Percentiles rank a stretch among this genome's conserved stretches.
Conservation (phyloP, 169 alveolate genomes). For the Perkinsus olseni region DNA sequence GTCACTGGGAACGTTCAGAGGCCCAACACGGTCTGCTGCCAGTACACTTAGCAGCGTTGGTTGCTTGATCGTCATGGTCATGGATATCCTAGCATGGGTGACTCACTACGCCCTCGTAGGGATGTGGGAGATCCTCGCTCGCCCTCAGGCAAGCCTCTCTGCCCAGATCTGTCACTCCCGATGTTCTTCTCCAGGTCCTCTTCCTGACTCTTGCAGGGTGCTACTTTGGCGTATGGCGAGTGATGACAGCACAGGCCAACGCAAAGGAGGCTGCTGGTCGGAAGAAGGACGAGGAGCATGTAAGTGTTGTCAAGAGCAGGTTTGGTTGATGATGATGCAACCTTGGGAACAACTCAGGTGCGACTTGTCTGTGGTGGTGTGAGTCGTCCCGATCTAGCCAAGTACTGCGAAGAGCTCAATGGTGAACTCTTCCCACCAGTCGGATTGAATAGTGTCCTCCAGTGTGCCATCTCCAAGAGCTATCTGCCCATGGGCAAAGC, state of each 20-base stretch:
- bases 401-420: neutral
- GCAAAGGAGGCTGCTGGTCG: neutral
- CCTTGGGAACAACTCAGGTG: neutral
- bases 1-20: too few relatives aligned
- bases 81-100: too few relatives aligned
- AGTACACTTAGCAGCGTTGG: too few relatives aligned
- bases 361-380: neutral
- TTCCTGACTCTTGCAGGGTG: neutral
- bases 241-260: neutral
- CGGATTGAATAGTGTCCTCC: neutral
- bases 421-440: neutral
- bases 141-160: neutral
- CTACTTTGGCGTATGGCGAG: neutral
- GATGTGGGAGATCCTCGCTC: neutral
- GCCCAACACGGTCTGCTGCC: too few relatives aligned
- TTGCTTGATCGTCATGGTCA: too few relatives aligned
- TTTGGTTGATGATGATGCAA: neutral
- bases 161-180: neutral
- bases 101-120: neutral
- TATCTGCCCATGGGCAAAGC: neutral
- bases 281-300: neutral
- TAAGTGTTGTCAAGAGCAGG: neutral
- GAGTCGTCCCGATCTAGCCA: neutral
- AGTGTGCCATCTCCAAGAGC: neutral
- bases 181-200: neutral